phyloP scores from a whole-genome alignment of 1,139 yeast species.

The Sugiyamaella paludigena region DNA sequence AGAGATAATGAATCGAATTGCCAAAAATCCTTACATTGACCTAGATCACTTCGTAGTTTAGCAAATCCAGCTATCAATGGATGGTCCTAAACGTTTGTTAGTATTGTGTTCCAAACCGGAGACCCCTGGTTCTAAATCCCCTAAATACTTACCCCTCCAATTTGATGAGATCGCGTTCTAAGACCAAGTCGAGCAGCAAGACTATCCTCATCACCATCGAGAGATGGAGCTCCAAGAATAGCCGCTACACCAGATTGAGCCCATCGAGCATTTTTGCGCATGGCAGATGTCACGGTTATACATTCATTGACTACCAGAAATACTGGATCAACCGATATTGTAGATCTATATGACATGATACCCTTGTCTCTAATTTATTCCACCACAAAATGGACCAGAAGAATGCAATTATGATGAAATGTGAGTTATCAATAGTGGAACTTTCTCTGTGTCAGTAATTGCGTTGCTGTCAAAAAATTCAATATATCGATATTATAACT shows the following conservation, averaged over 20 bases:
- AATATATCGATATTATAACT: too few species aligned
- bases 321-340: slow-evolving; percentile 67
- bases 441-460: too few species aligned
- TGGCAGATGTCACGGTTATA: slow-evolving; percentile 78
- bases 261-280: slow-evolving; percentile 84
- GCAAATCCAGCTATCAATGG: slow-evolving; percentile 81
- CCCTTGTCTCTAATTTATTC: too few species aligned
- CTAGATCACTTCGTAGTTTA: slow-evolving; percentile 68
- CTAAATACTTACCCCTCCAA: slow-evolving; percentile 16
- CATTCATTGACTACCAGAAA: slow-evolving; percentile 88
- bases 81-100: slow-evolving; percentile 41
- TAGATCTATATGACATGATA: too few species aligned
- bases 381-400: too few species aligned
- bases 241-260: slow-evolving; percentile 88
- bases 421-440: too few species aligned
- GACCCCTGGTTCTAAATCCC: not conserved
- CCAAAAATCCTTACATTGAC: slow-evolving; percentile 52
- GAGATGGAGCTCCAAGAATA: slow-evolving; percentile 52
- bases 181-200: slow-evolving; percentile 27
- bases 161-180: slow-evolving; percentile 13
- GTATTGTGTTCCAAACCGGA: slow-evolving; percentile 13
- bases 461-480: too few species aligned
- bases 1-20: slow-evolving; percentile 71
- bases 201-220: slow-evolving; percentile 42
- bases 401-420: too few species aligned